Conservation (phyloP, 2,329 filamentous ascomycete species). For the Aspergillus caelatus region DNA sequence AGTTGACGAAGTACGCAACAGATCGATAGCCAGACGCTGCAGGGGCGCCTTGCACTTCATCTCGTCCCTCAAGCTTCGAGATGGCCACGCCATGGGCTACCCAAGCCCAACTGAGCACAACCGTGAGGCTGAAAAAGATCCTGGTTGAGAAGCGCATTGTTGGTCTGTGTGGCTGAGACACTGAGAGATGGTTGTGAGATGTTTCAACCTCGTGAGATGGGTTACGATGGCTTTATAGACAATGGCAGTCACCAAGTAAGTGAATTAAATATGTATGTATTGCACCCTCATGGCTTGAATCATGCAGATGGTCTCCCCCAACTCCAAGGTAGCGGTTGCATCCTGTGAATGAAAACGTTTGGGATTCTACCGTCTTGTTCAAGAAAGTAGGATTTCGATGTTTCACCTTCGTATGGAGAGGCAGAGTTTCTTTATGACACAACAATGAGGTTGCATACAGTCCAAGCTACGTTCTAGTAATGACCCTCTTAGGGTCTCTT, state of each 20-base stretch:
- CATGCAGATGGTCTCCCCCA: background rate
- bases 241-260: background rate
- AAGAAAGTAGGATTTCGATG: background rate
- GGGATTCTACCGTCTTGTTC: too few relatives aligned
- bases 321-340: background rate
- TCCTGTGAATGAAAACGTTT: background rate
- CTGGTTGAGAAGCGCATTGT: background rate
- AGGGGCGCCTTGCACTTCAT: background rate
- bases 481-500: background rate
- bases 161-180: background rate
- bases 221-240: background rate
- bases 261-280: background rate
- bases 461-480: background rate
- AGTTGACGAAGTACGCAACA: conserved; percentile 1
- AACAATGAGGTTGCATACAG: background rate
- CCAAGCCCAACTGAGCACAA: background rate
- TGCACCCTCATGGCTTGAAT: background rate
- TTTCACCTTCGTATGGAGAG: background rate
- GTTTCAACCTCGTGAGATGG: background rate
- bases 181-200: background rate
- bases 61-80: background rate
- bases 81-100: background rate
- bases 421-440: too few relatives aligned
- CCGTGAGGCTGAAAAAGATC: background rate
- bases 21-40: background rate